Conservation (phyloP, 2,329 filamentous ascomycete genomes). For the Stagonosporopsis chrysanthemi region DNA sequence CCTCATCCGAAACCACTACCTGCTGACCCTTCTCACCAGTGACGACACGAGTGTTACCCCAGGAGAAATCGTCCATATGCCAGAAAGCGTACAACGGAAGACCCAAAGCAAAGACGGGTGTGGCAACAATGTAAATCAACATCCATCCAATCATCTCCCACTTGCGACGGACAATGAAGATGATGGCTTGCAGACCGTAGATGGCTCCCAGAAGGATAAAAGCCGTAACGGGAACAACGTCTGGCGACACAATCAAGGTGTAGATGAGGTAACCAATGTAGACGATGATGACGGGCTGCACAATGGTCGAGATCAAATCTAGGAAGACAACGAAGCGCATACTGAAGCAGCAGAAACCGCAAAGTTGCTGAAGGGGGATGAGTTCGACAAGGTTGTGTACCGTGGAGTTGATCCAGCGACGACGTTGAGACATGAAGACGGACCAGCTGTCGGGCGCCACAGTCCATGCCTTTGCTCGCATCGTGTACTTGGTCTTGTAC, state of each 20-base stretch:
- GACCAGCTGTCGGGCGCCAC: conserved; percentile 93
- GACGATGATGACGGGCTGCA: conserved; percentile 88
- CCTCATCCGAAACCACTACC: conserved; percentile 92
- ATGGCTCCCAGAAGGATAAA: conserved; percentile 94
- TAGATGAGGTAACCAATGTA: conserved; percentile 93
- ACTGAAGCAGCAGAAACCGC: conserved; percentile 99
- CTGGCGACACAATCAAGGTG: conserved; percentile 67
- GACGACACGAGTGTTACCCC: conserved; percentile 98
- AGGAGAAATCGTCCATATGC: conserved; percentile 99
- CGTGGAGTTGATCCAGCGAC: conserved; percentile 99
- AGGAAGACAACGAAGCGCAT: conserved; percentile 98
- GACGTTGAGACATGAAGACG: conserved; percentile 96
- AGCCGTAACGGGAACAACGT: conserved; percentile 78
- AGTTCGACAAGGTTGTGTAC: conserved; percentile 97
- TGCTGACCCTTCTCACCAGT: conserved; percentile 93
- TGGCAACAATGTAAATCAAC: conserved; percentile 90
- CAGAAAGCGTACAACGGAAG: conserved; percentile 96
- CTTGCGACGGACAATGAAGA: conserved; percentile 94
- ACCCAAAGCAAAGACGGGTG: conserved; percentile 89
- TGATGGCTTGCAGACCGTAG: conserved; percentile 94
- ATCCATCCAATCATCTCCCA: conserved; percentile 99
- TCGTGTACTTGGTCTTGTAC: conserved; percentile 99
- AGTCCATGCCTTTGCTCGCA: conserved; percentile 91
- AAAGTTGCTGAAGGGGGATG: conserved; percentile 90
- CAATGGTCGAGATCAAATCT: conserved; percentile 88